Conservation (phyloP, 2,329 filamentous ascomycete genomes). For the Penicillium janthinellum region DNA sequence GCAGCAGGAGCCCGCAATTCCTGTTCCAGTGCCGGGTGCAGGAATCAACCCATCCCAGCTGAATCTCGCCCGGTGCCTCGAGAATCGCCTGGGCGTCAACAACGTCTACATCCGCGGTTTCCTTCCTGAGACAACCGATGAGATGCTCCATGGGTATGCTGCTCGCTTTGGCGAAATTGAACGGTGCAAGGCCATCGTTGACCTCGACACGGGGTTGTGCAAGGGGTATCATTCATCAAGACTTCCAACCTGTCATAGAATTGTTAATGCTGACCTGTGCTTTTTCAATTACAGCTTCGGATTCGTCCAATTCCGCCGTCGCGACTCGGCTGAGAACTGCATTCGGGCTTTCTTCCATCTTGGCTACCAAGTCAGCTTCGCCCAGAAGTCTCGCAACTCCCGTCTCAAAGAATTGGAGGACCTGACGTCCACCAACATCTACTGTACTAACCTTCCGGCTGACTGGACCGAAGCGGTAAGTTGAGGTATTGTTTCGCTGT, state of each 20-base stretch:
- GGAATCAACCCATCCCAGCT: slow-evolving; percentile 81
- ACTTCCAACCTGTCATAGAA: background rate
- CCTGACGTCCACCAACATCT: slow-evolving; percentile 87
- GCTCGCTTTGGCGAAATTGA: slow-evolving; percentile 89
- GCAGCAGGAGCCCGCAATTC: slow-evolving; percentile 77
- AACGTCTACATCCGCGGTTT: slow-evolving; percentile 98
- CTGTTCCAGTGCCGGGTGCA: slow-evolving; percentile 84
- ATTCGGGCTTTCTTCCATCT: slow-evolving; percentile 93
- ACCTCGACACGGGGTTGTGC: slow-evolving; percentile 87
- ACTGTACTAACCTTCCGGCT: slow-evolving; percentile 95
- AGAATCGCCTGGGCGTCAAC: slow-evolving; percentile 92
- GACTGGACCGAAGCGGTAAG: slow-evolving; percentile 85
- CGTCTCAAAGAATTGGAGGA: slow-evolving; percentile 96
- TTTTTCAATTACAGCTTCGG: slow-evolving; percentile 71
- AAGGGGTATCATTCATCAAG: slow-evolving; percentile 71
- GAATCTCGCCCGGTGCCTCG: slow-evolving; percentile 88
- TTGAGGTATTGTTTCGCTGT: slow-evolving; percentile 16
- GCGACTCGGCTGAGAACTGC: slow-evolving; percentile 87
- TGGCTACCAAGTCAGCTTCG: slow-evolving; percentile 97
- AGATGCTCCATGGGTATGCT: slow-evolving; percentile 79
- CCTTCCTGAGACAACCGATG: slow-evolving; percentile 91
- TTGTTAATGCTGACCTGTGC: slow-evolving; percentile 25
- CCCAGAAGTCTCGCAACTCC: slow-evolving; percentile 97
- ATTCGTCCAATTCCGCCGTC: slow-evolving; percentile 91
- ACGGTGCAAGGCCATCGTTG: slow-evolving; percentile 98